These are phyloP conservation scores for Vigna mungo DNA, from an alignment of 306 rosid species.

Conservation along the genomic window DNA sequence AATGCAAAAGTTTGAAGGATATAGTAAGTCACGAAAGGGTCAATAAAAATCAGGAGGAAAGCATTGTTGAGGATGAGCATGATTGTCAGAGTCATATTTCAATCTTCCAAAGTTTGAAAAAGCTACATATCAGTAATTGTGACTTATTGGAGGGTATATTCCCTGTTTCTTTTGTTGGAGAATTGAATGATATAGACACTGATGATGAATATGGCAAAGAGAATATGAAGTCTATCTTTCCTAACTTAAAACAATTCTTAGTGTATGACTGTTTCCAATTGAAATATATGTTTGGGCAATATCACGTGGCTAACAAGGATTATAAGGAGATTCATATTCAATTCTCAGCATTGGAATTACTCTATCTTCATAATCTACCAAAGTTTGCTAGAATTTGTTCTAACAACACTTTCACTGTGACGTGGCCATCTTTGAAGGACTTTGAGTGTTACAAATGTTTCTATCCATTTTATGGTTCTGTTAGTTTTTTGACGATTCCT, in stretches of 20 bases:
- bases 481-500: too few species aligned
- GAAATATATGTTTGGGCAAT: neutral
- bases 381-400: neutral
- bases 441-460: neutral
- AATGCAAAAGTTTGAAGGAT: too few species aligned
- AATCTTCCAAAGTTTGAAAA: too few species aligned
- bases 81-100: too few species aligned
- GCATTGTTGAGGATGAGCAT: too few species aligned
- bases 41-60: too few species aligned
- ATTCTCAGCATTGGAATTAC: neutral
- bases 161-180: neutral
- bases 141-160: neutral
- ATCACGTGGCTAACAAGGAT: neutral
- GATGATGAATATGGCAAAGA: neutral
- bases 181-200: neutral
- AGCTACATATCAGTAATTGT: neutral
- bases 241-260: rapidly evolving
- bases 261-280: neutral
- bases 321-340: neutral
- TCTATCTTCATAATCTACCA: neutral
- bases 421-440: neutral
- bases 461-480: neutral
- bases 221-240: neutral
- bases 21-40: too few species aligned
- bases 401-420: neutral